Base-by-base conservation (phyloP, 1,139 yeast species). In the Magnusiomyces paraingens region DNA sequence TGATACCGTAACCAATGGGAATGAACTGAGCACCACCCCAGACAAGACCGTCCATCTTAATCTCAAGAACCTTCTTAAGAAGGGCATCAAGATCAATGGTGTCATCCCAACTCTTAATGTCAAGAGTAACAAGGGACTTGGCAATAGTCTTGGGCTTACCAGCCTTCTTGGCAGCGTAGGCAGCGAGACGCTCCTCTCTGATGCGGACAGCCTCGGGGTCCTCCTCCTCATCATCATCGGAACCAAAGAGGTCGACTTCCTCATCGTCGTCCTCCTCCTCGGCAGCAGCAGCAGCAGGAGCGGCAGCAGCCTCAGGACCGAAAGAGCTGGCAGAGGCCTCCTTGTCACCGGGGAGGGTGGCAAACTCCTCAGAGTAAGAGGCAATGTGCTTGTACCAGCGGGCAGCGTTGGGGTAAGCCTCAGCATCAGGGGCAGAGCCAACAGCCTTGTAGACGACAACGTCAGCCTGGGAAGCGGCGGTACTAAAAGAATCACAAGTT, bases 81-180 rank as follows among this genome's bases (percentile, higher is more conserved):
- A 93, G 74, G 75, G 84, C 84, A 58, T 93, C 95, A 74, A 93
- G 81, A 73, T 90, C 84, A 64, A 99, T 93, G 82, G 93, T 98
- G 70, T 93, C 98, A 78, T 93, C 99, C 99, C 99, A 93, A 78
- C 97, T 98, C 86, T 93, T 93, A 68, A 93, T 95, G 69, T 93
- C 99, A 70, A 93, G 73, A 69, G 99, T 93, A 70, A 93, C 96
- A 66, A 90, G 80, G 62, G 98, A 88, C 83, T 93, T 93, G 72
- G 99, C 98, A 75, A 96, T 96, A 70, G 97, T 89, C 83, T 89
- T 89, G 70, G 98, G 89, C 73, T 95, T 95, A 79, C 86, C 86
- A 64, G 96, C 96, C 85, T 93, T 93, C 84, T 86, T 90, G 69
- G 95, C 96, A 71, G 89, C 87, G 82, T 93, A 93, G 74, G 85